phyloP scores from a whole-genome alignment of 176 grass and related monocot species.

The Avena sativa region DNA sequence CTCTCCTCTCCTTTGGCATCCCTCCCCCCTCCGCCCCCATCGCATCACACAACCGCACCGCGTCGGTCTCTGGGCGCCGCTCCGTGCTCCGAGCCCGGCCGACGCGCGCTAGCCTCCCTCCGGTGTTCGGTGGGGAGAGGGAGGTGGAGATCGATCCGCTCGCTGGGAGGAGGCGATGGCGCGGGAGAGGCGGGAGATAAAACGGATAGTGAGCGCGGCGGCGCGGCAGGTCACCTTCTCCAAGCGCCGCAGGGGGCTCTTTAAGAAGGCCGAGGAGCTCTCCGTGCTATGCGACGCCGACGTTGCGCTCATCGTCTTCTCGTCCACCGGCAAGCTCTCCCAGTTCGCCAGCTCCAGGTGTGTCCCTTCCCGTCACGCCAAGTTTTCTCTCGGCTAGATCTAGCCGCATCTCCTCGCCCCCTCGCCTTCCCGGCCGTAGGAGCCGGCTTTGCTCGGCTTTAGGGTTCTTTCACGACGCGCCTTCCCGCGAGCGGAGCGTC shows the following conservation, averaged over 20 bases:
- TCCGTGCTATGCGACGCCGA: slow-evolving; percentile 90
- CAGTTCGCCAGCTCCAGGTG: slow-evolving; percentile 82
- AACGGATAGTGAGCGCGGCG: slow-evolving; percentile 83
- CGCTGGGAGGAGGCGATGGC: slow-evolving; percentile 50
- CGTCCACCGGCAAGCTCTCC: slow-evolving; percentile 85
- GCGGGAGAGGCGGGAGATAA: slow-evolving; percentile 83
- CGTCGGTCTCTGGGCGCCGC: neutral
- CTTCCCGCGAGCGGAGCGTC: neutral
- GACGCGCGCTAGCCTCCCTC: neutral
- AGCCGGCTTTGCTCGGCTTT: slow-evolving; percentile 8
- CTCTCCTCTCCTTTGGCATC: slow-evolving; percentile 36
- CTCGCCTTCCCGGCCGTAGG: neutral
- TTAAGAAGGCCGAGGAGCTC: slow-evolving; percentile 98
- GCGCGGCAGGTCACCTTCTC: slow-evolving; percentile 98
- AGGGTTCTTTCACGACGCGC: slow-evolving; percentile 39
- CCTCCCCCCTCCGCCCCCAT: neutral
- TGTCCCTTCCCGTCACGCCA: neutral
- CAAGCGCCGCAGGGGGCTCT: slow-evolving; percentile 88
- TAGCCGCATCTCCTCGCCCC: slow-evolving; percentile 5
- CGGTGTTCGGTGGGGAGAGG: too few relatives aligned
- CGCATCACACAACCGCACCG: slow-evolving; percentile 16
- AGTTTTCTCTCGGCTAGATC: slow-evolving; percentile 32
- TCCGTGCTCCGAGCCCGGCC: neutral
- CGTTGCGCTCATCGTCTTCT: slow-evolving; percentile 94
- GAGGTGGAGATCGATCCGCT: neutral